phyloP scores from a whole-genome alignment of 345 rosid species.

The Anacardium occidentale region DNA sequence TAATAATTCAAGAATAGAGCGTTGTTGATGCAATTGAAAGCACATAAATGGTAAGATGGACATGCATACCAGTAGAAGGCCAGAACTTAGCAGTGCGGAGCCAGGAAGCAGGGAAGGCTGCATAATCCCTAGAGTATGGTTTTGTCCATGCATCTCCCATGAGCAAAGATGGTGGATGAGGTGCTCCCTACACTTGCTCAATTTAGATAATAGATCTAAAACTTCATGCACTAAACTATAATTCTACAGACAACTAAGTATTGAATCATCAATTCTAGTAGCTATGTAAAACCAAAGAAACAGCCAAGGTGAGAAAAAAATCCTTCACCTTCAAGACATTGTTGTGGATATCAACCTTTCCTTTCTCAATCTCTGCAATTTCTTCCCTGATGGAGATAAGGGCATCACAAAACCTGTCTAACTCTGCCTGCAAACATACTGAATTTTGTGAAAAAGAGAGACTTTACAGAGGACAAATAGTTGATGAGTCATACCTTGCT shows the following conservation, averaged over 20 bases:
- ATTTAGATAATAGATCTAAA: slow-evolving; percentile 11
- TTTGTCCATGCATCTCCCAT: slow-evolving; percentile 96
- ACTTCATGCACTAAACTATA: slow-evolving; percentile 11
- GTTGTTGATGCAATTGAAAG: not conserved
- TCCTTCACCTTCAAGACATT: slow-evolving; percentile 81
- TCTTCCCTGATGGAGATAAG: slow-evolving; percentile 96
- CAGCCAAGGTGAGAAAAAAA: not conserved
- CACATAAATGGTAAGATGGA: not conserved
- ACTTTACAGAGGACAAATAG: not conserved
- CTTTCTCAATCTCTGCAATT: slow-evolving; percentile 90
- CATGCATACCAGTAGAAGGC: slow-evolving; percentile 71
- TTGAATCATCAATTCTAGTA: not conserved
- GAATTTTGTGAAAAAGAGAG: slow-evolving; percentile 5
- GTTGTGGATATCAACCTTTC: slow-evolving; percentile 89
- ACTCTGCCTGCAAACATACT: slow-evolving; percentile 76
- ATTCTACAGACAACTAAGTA: not conserved
- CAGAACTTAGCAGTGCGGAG: slow-evolving; percentile 88
- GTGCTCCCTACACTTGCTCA: slow-evolving; percentile 74
- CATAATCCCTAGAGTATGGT: slow-evolving; percentile 88
- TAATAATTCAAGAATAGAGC: not conserved
- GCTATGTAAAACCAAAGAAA: not conserved
- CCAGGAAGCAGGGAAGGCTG: slow-evolving; percentile 98
- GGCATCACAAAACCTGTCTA: slow-evolving; percentile 94
- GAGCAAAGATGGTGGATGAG: slow-evolving; percentile 95
- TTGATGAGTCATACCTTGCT: slow-evolving; percentile 64